phyloP scores from a whole-genome alignment of 208 protist species.

The Strigomonas culicis region DNA sequence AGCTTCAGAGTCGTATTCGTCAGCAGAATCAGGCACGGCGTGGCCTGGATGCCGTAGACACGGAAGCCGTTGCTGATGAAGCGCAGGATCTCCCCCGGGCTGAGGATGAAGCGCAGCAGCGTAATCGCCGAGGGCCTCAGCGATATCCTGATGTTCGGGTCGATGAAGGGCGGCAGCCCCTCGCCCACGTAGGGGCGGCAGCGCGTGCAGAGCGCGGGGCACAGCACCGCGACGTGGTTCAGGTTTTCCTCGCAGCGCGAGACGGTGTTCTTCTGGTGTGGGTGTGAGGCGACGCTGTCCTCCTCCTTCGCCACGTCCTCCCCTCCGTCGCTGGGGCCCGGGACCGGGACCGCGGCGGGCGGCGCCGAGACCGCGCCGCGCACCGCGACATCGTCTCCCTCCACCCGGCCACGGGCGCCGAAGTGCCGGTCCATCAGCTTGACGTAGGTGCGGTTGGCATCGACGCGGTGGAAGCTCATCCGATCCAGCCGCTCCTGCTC shows the following conservation, averaged over 20 bases:
- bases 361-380: background rate
- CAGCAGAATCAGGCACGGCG: slow-evolving; percentile 80
- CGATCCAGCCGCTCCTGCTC: background rate
- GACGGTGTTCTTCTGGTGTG: background rate
- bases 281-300: background rate
- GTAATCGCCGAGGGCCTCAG: slow-evolving; percentile 62
- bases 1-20: slow-evolving; percentile 63
- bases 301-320: background rate
- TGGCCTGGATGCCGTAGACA: slow-evolving; percentile 79
- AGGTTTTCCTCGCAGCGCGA: slow-evolving; percentile 55
- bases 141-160: slow-evolving; percentile 22
- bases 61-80: slow-evolving; percentile 89
- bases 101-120: slow-evolving; percentile 67
- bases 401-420: background rate
- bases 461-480: background rate
- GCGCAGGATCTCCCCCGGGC: slow-evolving; percentile 65
- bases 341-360: no score
- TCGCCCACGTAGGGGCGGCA: slow-evolving; percentile 49
- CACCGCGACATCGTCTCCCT: background rate
- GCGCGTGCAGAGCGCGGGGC: slow-evolving; percentile 48
- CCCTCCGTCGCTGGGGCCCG: background rate
- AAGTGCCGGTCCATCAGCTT: background rate
- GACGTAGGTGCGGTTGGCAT: background rate
- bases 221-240: slow-evolving; percentile 59
- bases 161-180: slow-evolving; percentile 35